Evolutionary conservation across 768 basidiomycete genomes (phyloP), one percentile per base, ranked within the genome.

Genomic region (Cubamyces lactineus): DNA sequence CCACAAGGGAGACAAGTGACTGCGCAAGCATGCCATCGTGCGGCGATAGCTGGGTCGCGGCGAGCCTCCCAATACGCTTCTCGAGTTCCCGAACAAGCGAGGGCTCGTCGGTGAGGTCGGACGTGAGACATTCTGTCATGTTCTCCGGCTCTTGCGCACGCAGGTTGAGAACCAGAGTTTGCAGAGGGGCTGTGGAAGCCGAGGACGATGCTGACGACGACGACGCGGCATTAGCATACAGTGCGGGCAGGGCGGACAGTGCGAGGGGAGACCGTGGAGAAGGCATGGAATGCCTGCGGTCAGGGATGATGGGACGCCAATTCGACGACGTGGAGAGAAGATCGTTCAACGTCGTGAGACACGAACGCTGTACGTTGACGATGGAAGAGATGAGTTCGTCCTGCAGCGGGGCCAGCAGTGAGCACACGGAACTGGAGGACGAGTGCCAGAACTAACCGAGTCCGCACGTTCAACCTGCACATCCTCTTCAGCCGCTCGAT

Each of bases 331-430:
- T 77, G 34, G 85, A 84, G 21, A 92, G 82, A 21, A 92, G 78
- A 71, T 84, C 86, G 67, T 86, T 84, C 49, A 94, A 77, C 2
- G 88, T 89, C 78, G 86, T 86, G 24, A 93, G 69, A 71, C 89
- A 92, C 17, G 89, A 89, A 61, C 80, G 82, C 67, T 91, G 87
- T 34, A 93, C 89, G 57, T 83, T 80, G 15, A 81, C 77, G 65
- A 94, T 86, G n/a, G 90, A 92, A 9, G 88, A 84, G 66, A 87
- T 76, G 39, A 91, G 75, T 65, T 89, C 85, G 63, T 79, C 80
- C 84, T 88, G 49, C 24, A 34, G 41, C 16, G 45, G 30, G 17
- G 40, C 45, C 23, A 30, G 43, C 26, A 34, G 5, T 46, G 2
- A 34, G 48, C 21, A 39, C 13, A 13, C 28, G 7, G 45, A 47